Base-by-base conservation (phyloP, 805 yeast genomes). In the Spathaspora sp. region DNA sequence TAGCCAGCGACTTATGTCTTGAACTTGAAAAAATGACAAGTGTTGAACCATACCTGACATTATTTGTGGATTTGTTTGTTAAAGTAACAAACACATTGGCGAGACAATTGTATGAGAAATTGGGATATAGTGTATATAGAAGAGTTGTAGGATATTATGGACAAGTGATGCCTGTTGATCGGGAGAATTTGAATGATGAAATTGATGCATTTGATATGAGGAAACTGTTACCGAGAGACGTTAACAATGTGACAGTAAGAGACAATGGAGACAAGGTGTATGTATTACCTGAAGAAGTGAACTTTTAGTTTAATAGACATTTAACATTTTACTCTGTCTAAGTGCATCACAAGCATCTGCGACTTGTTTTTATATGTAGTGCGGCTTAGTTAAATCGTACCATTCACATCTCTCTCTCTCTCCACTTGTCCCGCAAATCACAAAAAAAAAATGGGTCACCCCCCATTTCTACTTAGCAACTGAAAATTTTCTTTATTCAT, bases 181-280 rank as follows among this genome's bases (percentile, higher is more conserved):
- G 79, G 32, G 79, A 73, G 32, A 70, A 72, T 28, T 64, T 75
- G 9, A 70, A 82, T 56, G 97, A 92, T 67, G 79, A 77, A 18
- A 77, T 80, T 46, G 97, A 93, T 72, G 98, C 97, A 0, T 92
- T 82, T 66, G 96, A 89, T 65, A 87, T 88, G 96, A 70, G 96
- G 50, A 81, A 83, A 60, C 73, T 82, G 28, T 73, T 86, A 68
- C 74, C 72, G 5, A 67, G 89, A 49, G 93, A 88, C 61, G 60
- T 61, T 1, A 75, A 80, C 56, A 69, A 59, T 9, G 79, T 77
- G 55, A 81, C 87, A 16, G 73, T 82, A 3, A 64, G 93, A 51
- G 65, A 66, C 0, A 78, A 87, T 59, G 96, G 96, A 0, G 75
- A 82, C 23, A 75, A 78, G 20, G 74, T 75, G 31, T 72, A 81